Base-by-base conservation (phyloP, 257 asterid species). In the Solanum stenotomum region DNA sequence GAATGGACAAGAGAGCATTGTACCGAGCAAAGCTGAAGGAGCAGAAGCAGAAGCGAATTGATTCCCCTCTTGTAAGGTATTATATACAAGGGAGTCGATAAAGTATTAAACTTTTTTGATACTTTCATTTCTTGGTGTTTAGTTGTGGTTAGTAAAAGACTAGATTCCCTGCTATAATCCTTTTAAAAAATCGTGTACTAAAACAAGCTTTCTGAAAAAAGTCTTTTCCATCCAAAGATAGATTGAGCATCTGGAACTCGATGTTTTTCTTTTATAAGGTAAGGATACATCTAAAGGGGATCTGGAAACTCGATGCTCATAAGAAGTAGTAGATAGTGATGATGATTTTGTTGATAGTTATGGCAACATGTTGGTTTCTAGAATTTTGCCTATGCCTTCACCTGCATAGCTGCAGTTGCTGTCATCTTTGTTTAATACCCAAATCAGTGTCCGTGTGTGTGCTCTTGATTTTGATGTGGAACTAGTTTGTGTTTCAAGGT, bases 51-150 rank as follows among this genome's bases (percentile, higher is more conserved):
- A 94, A 94, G 88, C 95, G 94, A 37, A 94, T 97, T 87, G 98
- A 93, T 90, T 94, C 97, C 85, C 98, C 98, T 78, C 94, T 97
- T 68, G 95, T 94, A 6, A 97, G 98, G 99, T 97, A 94, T 31
- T n/a, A 65, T 18, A 79, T 6, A 75, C 18, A 35, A 42, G 25
- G 5, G 79, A 22, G 15, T 46, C 5, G 22, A 85, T 49, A 10
- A 31, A 79, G 23, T 85, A 46, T 52, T 11, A 5, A 65, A 4
- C 8, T 61, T 34, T n/a, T 23, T 35, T 52, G 3, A 13, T 11
- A 31, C 1, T 34, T 49, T 68, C 61, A 65, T 76, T 61, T 61
- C 10, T 29, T 63, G 85, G 65, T 68, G n/a, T 31, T 49, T 18
- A 25, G 61, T 38, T 77, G n/a, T 87, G 63, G 67, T 16, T 38